Evolutionary conservation across 805 yeast genomes (phyloP).

Genomic region (Candida caryicola): DNA sequence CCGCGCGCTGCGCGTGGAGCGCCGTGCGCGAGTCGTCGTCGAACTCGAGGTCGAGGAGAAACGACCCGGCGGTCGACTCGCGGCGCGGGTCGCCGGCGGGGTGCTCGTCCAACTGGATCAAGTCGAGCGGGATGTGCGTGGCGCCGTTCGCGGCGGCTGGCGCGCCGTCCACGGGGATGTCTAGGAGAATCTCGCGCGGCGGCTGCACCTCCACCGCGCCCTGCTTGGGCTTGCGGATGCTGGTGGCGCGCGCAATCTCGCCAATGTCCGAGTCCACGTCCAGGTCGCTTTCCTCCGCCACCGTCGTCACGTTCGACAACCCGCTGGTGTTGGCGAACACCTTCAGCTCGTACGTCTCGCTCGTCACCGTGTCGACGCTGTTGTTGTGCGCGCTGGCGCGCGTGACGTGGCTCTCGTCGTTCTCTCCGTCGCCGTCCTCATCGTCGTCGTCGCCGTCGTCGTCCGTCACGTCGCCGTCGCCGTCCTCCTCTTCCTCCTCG

Average conservation of each 20-base stretch:
- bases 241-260: conserved; percentile 42
- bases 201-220: conserved; percentile 1
- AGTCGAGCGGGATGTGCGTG: conserved; percentile 5
- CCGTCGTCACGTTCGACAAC: conserved; percentile 1
- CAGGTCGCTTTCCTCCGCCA: conserved; percentile 16
- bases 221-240: conserved; percentile 19
- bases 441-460: conserved; percentile 2
- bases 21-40: conserved; percentile 11
- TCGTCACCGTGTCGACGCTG: background rate
- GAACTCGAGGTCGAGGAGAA: conserved; percentile 32
- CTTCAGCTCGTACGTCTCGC: background rate
- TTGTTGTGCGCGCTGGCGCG: background rate
- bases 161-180: conserved; percentile 1
- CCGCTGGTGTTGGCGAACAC: background rate
- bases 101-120: conserved; percentile 5
- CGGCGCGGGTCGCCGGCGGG: background rate
- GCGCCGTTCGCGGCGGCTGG: background rate
- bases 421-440: background rate
- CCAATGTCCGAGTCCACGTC: conserved; percentile 48
- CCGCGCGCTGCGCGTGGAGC: conserved; percentile 5
- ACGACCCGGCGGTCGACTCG: conserved; percentile 18
- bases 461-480: conserved; percentile 12
- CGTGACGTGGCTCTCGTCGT: background rate
- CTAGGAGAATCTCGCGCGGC: conserved; percentile 16
- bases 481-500: conserved; percentile 38